These are phyloP conservation scores for Curvularia sp. DNA, from an alignment of 2,329 filamentous ascomycete species.

Conservation along the genomic window DNA sequence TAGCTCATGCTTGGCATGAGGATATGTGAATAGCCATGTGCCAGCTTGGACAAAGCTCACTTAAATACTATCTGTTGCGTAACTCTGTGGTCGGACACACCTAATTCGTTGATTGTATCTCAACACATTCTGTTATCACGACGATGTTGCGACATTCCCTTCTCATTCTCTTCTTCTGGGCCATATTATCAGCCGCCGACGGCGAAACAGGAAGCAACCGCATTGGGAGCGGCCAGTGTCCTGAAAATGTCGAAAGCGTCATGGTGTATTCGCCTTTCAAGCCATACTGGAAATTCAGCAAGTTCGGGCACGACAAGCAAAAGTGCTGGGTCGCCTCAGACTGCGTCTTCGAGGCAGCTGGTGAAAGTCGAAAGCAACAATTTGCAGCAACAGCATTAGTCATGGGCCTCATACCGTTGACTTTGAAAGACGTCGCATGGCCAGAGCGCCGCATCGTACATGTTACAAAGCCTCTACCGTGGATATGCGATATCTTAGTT, in stretches of 20 bases:
- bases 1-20: not conserved
- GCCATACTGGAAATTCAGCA: not conserved
- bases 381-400: constrained; percentile 2
- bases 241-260: not conserved
- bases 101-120: not conserved
- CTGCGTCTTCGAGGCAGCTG: not conserved
- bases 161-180: not conserved
- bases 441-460: not conserved
- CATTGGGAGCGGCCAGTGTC: not conserved
- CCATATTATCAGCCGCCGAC: not conserved
- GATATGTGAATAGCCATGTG: not conserved
- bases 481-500: not conserved
- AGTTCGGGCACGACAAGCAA: not conserved
- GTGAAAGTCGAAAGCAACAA: constrained; percentile 2
- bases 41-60: not conserved
- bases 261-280: not conserved
- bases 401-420: not conserved
- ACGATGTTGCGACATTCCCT: not conserved
- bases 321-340: not conserved
- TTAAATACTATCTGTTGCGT: too few relatives aligned
- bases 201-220: not conserved
- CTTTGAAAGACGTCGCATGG: not conserved
- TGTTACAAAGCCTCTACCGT: not conserved
- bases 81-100: not conserved
- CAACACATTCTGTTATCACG: not conserved